Conservation (phyloP, 2,329 filamentous ascomycete species). For the Epichloe baconii region DNA sequence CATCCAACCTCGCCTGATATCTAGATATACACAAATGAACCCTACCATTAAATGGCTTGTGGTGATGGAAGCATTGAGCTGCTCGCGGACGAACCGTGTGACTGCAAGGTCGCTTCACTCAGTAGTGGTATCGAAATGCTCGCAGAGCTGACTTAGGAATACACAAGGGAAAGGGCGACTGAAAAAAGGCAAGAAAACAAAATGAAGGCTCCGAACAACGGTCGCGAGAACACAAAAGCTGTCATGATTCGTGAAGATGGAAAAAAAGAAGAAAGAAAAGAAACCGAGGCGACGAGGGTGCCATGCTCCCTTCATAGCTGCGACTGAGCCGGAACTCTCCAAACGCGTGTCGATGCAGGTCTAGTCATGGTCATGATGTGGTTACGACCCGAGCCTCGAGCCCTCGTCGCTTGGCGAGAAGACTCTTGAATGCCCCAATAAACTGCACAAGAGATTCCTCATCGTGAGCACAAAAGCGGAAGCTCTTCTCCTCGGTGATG, state of each 20-base stretch:
- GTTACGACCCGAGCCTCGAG: constrained; percentile 37
- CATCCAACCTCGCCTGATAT: background rate
- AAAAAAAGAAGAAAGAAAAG: background rate
- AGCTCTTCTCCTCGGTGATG: constrained; percentile 83
- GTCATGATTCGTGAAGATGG: no score
- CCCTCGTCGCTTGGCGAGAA: constrained; percentile 58
- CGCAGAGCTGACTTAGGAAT: background rate
- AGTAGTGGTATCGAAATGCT: background rate
- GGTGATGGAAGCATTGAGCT: background rate
- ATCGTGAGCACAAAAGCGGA: constrained; percentile 61
- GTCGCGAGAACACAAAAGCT: background rate
- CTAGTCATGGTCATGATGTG: constrained; percentile 7
- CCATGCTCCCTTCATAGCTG: background rate
- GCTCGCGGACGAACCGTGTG: background rate
- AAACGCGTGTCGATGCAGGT: background rate
- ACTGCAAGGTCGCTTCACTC: background rate
- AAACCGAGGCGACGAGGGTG: background rate
- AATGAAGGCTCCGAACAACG: background rate
- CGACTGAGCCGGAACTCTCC: background rate
- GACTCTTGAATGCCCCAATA: constrained; percentile 82
- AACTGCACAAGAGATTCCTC: constrained; percentile 77
- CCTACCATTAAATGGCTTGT: background rate
- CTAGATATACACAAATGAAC: background rate
- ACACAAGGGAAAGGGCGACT: background rate
- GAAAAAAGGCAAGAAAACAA: background rate